A percentile compares a stretch with the other conserved stretches of the same genome.
These are phyloP conservation scores for Rhodosporidiobolus sp. DNA, from an alignment of 768 basidiomycete species.

Conservation along the genomic window DNA sequence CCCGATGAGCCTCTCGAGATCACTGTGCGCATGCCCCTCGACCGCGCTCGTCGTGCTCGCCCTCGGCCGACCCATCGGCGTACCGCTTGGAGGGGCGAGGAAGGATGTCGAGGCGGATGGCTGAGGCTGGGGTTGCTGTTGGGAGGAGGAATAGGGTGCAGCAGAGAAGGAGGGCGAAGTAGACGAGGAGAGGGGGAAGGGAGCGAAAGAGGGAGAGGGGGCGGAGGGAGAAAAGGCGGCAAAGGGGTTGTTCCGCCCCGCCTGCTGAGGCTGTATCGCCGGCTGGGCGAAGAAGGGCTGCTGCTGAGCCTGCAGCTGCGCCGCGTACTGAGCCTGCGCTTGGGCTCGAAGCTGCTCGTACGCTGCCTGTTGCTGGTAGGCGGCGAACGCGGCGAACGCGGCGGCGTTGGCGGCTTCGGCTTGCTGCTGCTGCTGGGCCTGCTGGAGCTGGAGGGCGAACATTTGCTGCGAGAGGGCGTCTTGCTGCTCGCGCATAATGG, in stretches of 20 bases:
- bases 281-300: slow-evolving; percentile 41
- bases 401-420: slow-evolving; percentile 48
- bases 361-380: slow-evolving; percentile 56
- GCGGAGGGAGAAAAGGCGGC: slow-evolving; percentile 51
- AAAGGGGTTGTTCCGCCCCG: slow-evolving; percentile 91
- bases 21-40: background rate
- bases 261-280: slow-evolving; percentile 9
- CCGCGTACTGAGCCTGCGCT: slow-evolving; percentile 42
- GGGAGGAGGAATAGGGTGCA: background rate
- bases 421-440: slow-evolving; percentile 50
- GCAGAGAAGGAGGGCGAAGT: background rate
- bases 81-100: no score
- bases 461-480: background rate
- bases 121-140: no score
- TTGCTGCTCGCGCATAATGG: background rate
- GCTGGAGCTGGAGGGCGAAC: background rate
- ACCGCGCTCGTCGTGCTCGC: background rate
- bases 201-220: background rate
- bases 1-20: background rate
- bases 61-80: background rate
- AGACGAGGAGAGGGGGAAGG: background rate
- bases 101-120: background rate
- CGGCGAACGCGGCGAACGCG: slow-evolving; percentile 93
- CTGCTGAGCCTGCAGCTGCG: slow-evolving; percentile 48
- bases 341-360: slow-evolving; percentile 53